Conservation (phyloP, 208 protist species). For the Leishmania tarentolae region DNA sequence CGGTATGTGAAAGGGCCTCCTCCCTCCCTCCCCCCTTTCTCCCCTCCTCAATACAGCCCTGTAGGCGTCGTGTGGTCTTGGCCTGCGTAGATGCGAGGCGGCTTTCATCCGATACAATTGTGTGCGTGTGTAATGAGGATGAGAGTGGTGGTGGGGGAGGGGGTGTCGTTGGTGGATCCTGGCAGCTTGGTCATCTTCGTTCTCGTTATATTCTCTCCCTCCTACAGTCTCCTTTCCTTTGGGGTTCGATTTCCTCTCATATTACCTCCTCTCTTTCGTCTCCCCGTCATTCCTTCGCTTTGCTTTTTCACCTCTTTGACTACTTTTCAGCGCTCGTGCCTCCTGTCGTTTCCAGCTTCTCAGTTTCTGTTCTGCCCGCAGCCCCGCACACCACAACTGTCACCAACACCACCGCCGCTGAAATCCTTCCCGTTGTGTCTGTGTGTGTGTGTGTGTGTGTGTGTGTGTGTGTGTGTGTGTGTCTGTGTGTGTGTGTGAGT, state of each 20-base stretch:
- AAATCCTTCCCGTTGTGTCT: neutral
- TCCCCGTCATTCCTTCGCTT: no score
- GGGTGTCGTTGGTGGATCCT: neutral
- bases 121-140: neutral
- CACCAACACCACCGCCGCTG: neutral
- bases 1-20: neutral
- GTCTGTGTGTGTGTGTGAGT: constrained; percentile 8
- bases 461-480: neutral
- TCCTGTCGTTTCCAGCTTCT: neutral
- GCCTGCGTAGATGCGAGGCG: neutral
- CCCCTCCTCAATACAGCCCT: no score
- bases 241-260: neutral
- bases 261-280: neutral
- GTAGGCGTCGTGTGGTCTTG: neutral
- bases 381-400: neutral
- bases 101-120: neutral
- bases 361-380: neutral
- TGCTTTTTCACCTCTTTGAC: neutral
- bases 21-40: neutral
- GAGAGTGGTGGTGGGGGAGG: no score
- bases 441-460: neutral
- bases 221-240: no score
- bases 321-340: neutral
- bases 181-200: neutral
- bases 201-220: neutral